Evolutionary conservation across 805 yeast species (phyloP), one percentile per base, ranked within the genome.

Genomic region (Lachancea nothofagi): DNA sequence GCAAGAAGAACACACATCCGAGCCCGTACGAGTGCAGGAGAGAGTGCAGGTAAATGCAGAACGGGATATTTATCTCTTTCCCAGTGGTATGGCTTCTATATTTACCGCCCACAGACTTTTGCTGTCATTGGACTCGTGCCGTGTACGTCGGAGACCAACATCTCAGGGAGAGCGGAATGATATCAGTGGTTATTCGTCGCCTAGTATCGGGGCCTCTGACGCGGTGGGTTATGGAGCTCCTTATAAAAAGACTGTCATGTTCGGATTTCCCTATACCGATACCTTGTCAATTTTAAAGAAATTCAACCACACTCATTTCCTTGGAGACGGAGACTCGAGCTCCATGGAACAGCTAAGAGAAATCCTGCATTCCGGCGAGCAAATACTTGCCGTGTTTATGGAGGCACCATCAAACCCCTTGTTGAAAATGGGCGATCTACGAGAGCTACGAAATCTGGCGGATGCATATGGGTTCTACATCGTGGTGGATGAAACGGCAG

Each of bases 331-430:
- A 15, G 95, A 86, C 53, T 81, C 78, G 42, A 71, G 68, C 18
- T 73, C 87, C 1, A 54, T 62, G 61, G 71, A 67, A 8, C 79
- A 79, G 37, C 62, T 93, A 29, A 93, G 86, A 54, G 50, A 51
- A 5, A 65, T 73, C 35, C 70, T 93, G 42, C 75, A 72, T 40
- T 45, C 73, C 0, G 88, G 88, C 13, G 80, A 76, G 48, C 75
- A 72, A 43, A 77, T 85, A n/a, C 59, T 84, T 49, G 84, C 85
- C 0, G 71, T 93, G 27, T 85, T 86, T 56, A 83, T 96, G 58
- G 98, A 93, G 62, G 82, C 95, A 45, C 98, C 99, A 1, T 83
- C 96, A 0, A 89, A 89, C 60, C 97, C 97, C n/a, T 66, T 89
- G 44, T 67, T 94, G 46, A 83, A 78, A 54, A 83, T 95, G 32